Percentiles rank a stretch among this genome's conserved stretches.
These are phyloP conservation scores for Epichloe bromicola DNA, from an alignment of 2,329 filamentous ascomycete genomes.

Conservation along the genomic window DNA sequence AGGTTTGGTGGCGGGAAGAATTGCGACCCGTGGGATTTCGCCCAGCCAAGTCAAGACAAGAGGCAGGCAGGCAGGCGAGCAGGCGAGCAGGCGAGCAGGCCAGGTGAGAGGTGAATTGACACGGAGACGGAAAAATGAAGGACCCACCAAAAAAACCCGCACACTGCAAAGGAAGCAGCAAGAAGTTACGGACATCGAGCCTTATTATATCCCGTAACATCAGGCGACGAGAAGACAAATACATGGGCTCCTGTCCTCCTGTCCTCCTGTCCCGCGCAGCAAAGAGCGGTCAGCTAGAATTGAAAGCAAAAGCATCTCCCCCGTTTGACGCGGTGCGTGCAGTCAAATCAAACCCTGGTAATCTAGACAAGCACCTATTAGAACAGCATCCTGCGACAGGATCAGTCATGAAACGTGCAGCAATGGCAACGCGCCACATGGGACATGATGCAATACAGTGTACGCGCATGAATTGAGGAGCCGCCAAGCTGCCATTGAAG, in stretches of 20 bases:
- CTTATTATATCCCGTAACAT: not conserved
- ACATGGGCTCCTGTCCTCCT: not conserved
- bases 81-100: not conserved
- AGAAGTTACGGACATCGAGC: not conserved
- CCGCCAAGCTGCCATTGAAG: too few relatives aligned
- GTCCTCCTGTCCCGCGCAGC: not conserved
- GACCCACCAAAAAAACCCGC: not conserved
- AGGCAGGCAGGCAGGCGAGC: not conserved
- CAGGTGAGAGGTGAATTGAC: not conserved
- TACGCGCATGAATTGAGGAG: too few relatives aligned
- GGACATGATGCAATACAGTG: too few relatives aligned
- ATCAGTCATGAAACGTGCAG: too few relatives aligned
- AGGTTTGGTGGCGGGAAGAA: constrained; percentile 2
- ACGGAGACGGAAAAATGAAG: not conserved
- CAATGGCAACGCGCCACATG: too few relatives aligned
- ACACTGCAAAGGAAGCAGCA: not conserved
- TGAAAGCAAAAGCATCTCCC: too few relatives aligned
- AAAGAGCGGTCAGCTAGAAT: not conserved
- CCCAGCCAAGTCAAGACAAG: not conserved
- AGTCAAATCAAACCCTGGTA: too few relatives aligned
- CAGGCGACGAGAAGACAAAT: not conserved
- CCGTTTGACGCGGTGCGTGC: too few relatives aligned
- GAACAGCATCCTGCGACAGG: too few relatives aligned
- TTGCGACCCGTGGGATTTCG: not conserved
- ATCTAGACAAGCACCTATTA: too few relatives aligned